Percentiles rank a stretch among this genome's conserved stretches.
phyloP scores from a whole-genome alignment of 2,329 filamentous ascomycete species.

The Metarhizium guizhouense region DNA sequence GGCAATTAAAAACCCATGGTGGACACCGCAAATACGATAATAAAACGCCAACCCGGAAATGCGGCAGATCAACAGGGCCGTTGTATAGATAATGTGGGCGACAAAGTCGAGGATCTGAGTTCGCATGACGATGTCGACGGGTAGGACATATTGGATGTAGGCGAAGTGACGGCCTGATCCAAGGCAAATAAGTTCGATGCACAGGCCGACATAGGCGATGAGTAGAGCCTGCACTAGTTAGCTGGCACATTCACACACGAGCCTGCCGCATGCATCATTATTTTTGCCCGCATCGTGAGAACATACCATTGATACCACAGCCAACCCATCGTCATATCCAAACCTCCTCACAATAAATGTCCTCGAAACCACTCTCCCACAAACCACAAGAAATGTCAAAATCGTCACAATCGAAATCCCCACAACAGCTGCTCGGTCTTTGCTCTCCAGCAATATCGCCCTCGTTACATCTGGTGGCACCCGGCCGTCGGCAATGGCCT shows the following conservation, averaged over 20 bases:
- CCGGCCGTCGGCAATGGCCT: conserved; percentile 25
- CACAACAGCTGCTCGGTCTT: conserved; percentile 26
- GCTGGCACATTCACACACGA: background rate
- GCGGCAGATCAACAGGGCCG: conserved; percentile 38
- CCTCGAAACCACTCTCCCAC: conserved; percentile 24
- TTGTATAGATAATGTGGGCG: conserved; percentile 43
- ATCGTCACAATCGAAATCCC: conserved; percentile 29
- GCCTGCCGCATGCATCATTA: background rate
- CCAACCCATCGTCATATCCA: conserved; percentile 29
- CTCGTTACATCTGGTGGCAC: conserved; percentile 25
- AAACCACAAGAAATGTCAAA: conserved; percentile 25
- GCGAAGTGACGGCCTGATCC: conserved; percentile 38
- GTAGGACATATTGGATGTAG: conserved; percentile 37
- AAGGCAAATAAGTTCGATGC: conserved; percentile 34
- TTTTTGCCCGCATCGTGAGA: background rate
- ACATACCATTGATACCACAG: conserved; percentile 26
- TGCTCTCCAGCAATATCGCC: conserved; percentile 25
- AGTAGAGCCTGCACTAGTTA: conserved; percentile 20
- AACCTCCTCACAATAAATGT: conserved; percentile 26
- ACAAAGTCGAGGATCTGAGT: conserved; percentile 40
- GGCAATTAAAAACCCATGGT: conserved; percentile 23
- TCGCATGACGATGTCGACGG: conserved; percentile 27
- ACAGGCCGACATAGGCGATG: conserved; percentile 33
- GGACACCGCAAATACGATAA: conserved; percentile 31
- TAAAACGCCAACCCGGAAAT: conserved; percentile 45